Evolutionary conservation across 495 filamentous ascomycete genomes (phyloP), one percentile per base, ranked within the genome.

Genomic region (Xylaria scruposa): DNA sequence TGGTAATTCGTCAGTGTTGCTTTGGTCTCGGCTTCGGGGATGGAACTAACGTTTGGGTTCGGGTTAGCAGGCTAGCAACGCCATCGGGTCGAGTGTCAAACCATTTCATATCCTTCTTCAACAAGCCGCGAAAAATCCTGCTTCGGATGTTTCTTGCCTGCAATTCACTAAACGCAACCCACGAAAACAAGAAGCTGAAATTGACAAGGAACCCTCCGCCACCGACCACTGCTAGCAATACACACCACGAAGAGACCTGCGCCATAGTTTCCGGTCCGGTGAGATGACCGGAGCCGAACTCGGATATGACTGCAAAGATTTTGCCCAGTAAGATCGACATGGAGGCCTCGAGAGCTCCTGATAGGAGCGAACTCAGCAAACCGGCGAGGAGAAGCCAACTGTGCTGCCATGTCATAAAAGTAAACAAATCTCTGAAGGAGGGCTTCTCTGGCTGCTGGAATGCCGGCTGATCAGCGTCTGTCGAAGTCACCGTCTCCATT

Each of bases 71-170:
- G 12, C 92, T 90, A 4, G 88, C 88, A 46, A 94, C 87, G 5
- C 95, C 96, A 74, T 92, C 87, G 72, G 85, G 83, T 53, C 90
- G 84, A 51, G 84, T 83, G 77, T 98, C 94, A 75, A 93, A 98
- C 94, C 95, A 99, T 64, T 84, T 85, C 70, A 97, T 87, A 38
- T 95, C 89, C 77, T 91, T 94, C 19, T 83, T 76, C 26, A 97
- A 74, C 21, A 98, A 79, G 3, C 87, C 88, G 1, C 81, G 74
- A 74, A 97, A 97, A 3, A 97, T 76, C 33, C 77, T 83, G 38
- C 85, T 82, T 33, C 93, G 88, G 29, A 89, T 90, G 26, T 79
- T 84, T 49, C 86, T 88, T 4, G 90, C 93, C 72, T 97, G 94
- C 10, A 94, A 77, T 79, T 97, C 95, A 33, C 94, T 92, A 75